These are phyloP conservation scores for Pseudogymnoascus sp. DNA, from an alignment of 2,329 filamentous ascomycete genomes.

Conservation along the genomic window DNA sequence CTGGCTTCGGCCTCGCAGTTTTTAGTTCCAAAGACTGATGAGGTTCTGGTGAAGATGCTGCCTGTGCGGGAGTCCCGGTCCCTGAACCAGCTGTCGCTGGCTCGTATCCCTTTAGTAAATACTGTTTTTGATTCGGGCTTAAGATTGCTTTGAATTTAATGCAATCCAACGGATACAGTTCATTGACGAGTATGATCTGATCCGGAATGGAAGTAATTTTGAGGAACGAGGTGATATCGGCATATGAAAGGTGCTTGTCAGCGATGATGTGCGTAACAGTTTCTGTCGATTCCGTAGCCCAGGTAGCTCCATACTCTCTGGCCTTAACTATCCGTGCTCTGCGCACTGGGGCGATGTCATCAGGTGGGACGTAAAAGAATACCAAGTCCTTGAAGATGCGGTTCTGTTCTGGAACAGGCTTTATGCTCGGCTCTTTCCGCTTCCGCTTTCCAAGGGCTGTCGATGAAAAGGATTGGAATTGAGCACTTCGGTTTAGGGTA, in stretches of 20 bases:
- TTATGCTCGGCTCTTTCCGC: constrained; percentile 32
- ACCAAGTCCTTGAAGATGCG: constrained; percentile 53
- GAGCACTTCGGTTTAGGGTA: constrained; percentile 11
- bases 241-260: constrained; percentile 59
- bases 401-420: constrained; percentile 42
- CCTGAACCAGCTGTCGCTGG: constrained; percentile 6
- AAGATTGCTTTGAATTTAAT: constrained; percentile 50
- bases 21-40: constrained; percentile 43
- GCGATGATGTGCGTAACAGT: constrained; percentile 72
- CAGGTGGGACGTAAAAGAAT: constrained; percentile 76
- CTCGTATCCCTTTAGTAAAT: constrained; percentile 37
- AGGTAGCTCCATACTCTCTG: constrained; percentile 64
- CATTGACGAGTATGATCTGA: constrained; percentile 54
- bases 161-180: constrained; percentile 63
- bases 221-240: constrained; percentile 53
- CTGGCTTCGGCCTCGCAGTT: constrained; percentile 32
- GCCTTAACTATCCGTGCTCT: constrained; percentile 67
- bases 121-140: constrained; percentile 51
- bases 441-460: constrained; percentile 37
- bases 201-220: constrained; percentile 29
- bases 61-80: not conserved
- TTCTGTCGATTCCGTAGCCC: constrained; percentile 19
- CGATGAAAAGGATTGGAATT: not conserved
- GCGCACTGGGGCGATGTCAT: constrained; percentile 61
- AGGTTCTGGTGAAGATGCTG: not conserved